Evolutionary conservation across 2,329 filamentous ascomycete genomes (phyloP).

Genomic region (Lecanicillium sp.): DNA sequence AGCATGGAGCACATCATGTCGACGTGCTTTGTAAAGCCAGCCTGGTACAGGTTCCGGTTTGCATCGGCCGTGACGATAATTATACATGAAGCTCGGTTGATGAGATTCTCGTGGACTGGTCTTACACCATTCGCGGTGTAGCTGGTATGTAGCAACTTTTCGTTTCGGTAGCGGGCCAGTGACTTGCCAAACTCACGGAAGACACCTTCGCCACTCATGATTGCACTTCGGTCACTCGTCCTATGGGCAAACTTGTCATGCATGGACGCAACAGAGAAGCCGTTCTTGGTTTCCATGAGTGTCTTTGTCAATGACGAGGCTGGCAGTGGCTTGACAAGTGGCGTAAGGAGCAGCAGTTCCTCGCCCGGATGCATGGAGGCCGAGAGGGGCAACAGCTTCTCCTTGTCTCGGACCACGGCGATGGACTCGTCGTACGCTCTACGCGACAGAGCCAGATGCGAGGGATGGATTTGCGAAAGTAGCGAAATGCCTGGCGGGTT

Average conservation of each 20-base stretch:
- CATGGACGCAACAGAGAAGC: slow-evolving; percentile 23
- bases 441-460: slow-evolving; percentile 73
- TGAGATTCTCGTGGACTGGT: slow-evolving; percentile 87
- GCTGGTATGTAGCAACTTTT: slow-evolving; percentile 84
- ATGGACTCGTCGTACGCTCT: slow-evolving; percentile 89
- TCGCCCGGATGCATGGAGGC: slow-evolving; percentile 76
- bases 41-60: slow-evolving; percentile 87
- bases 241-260: slow-evolving; percentile 52
- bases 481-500: slow-evolving; percentile 73
- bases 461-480: slow-evolving; percentile 72
- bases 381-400: slow-evolving; percentile 74
- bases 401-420: slow-evolving; percentile 84
- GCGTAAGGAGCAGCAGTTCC: slow-evolving; percentile 82
- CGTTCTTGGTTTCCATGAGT: slow-evolving; percentile 47
- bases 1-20: slow-evolving; percentile 91
- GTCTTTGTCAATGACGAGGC: slow-evolving; percentile 77
- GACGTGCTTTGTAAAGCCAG: slow-evolving; percentile 92
- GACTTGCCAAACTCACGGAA: slow-evolving; percentile 85
- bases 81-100: slow-evolving; percentile 79
- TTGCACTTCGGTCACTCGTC: slow-evolving; percentile 47
- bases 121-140: slow-evolving; percentile 91
- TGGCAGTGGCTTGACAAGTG: slow-evolving; percentile 84
- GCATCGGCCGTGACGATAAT: slow-evolving; percentile 91
- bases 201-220: slow-evolving; percentile 89
- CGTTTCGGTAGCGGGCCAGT: slow-evolving; percentile 76